phyloP scores from a whole-genome alignment of 768 basidiomycete genomes.

The Melanogaster broomeanus region DNA sequence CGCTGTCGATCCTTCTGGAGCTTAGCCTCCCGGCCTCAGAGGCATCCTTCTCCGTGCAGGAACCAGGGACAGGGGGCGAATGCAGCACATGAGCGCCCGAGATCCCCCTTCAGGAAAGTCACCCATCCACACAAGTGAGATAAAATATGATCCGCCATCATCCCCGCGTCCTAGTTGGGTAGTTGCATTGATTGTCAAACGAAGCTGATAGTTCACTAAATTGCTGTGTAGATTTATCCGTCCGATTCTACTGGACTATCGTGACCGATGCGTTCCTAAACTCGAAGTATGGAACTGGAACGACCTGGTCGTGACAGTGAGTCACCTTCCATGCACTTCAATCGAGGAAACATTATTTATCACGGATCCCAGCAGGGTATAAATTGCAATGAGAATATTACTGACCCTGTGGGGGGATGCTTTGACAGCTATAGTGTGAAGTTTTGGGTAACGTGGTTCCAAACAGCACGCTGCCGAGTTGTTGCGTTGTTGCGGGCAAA shows the following conservation, averaged over 20 bases:
- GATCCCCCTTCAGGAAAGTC: background rate
- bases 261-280: conserved; percentile 19
- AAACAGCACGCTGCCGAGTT: conserved; percentile 17
- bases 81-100: background rate
- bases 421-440: conserved; percentile 14
- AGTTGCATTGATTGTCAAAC: background rate
- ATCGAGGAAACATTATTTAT: background rate
- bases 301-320: conserved; percentile 10
- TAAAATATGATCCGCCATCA: too few relatives aligned
- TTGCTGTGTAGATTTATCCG: background rate
- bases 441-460: conserved; percentile 16
- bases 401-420: conserved; percentile 12
- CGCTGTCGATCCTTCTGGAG: too few relatives aligned
- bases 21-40: too few relatives aligned
- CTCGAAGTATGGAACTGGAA: conserved; percentile 18
- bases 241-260: background rate
- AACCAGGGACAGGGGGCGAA: background rate
- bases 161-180: background rate
- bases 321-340: background rate
- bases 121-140: too few relatives aligned
- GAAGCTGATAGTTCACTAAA: background rate
- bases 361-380: conserved; percentile 14
- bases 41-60: background rate
- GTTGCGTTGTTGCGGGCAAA: conserved; percentile 14
- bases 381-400: conserved; percentile 19